Percentiles rank a stretch among this genome's conserved stretches.
Conservation (phyloP, 768 basidiomycete species). For the Hygrophoropsis aurantiaca region DNA sequence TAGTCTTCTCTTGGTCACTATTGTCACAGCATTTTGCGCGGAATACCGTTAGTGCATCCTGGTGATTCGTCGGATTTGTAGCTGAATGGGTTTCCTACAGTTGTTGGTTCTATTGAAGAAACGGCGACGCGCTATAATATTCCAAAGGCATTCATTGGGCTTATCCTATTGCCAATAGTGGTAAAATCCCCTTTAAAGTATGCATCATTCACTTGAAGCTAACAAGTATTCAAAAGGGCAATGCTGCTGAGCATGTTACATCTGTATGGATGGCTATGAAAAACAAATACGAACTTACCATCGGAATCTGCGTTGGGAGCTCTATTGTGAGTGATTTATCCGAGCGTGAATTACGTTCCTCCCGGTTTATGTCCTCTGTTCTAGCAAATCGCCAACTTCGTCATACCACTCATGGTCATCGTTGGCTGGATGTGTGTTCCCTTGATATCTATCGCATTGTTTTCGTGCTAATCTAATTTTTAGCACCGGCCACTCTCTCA, state of each 20-base stretch:
- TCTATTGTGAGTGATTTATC: conserved; percentile 58
- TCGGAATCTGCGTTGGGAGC: conserved; percentile 78
- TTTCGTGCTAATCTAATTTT: no score
- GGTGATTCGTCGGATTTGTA: not conserved
- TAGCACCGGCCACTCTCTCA: conserved; percentile 68
- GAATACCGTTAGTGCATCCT: conserved; percentile 66
- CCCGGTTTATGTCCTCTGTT: not conserved
- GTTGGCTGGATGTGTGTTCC: conserved; percentile 78
- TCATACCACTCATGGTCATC: conserved; percentile 84
- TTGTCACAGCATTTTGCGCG: conserved; percentile 86
- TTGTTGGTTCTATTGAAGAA: conserved; percentile 92
- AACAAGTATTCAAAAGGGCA: conserved; percentile 43
- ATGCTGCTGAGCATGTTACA: conserved; percentile 84
- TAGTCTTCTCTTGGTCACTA: conserved; percentile 71
- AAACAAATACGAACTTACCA: conserved; percentile 69
- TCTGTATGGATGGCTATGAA: conserved; percentile 90
- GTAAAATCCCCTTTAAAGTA: conserved; percentile 36
- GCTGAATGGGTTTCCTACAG: conserved; percentile 32
- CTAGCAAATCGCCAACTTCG: conserved; percentile 85
- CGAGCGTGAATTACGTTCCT: not conserved
- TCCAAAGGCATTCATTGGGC: conserved; percentile 82
- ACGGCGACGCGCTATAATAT: conserved; percentile 79
- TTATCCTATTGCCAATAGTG: conserved; percentile 86
- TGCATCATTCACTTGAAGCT: not conserved
- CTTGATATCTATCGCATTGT: conserved; percentile 5